A percentile compares a stretch with the other conserved stretches of the same genome.
Evolutionary conservation across 805 yeast genomes (phyloP).

Genomic region (Nakazawaea wyomingensis): DNA sequence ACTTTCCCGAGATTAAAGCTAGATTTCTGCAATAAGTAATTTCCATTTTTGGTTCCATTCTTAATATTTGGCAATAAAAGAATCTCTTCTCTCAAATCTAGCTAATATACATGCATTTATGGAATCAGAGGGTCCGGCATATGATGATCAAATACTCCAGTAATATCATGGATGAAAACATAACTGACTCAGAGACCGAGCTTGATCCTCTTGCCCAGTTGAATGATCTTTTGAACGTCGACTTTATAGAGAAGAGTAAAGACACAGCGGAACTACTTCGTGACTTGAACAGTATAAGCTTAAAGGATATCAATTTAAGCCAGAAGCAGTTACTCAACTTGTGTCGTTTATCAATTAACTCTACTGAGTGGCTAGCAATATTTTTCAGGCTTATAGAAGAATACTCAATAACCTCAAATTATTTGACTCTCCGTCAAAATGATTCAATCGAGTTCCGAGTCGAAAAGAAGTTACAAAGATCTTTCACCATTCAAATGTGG

Average conservation of each 20-base stretch:
- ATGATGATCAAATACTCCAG: no score
- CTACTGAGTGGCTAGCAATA: constrained; percentile 5
- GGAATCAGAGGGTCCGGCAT: no score
- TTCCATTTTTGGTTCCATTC: neutral
- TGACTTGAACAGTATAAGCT: constrained; percentile 34
- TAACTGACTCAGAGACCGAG: neutral
- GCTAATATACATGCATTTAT: no score
- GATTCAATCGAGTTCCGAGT: neutral
- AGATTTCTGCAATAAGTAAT: neutral
- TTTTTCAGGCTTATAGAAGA: constrained; percentile 4
- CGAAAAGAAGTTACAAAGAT: neutral
- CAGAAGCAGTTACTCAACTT: constrained; percentile 5
- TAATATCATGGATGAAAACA: neutral
- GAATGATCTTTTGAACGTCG: neutral
- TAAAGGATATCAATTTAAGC: constrained; percentile 60
- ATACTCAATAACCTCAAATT: constrained; percentile 4
- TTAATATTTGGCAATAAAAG: no score
- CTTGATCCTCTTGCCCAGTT: constrained; percentile 1
- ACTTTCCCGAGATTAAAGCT: no score
- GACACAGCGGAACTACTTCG: constrained; percentile 20
- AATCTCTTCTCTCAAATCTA: no score
- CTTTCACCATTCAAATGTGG: constrained; percentile 36
- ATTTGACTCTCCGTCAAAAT: neutral
- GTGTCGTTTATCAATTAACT: constrained; percentile 1
- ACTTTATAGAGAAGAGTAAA: neutral